Base-by-base conservation (phyloP, 495 filamentous ascomycete species). In the Cercophora scortea region DNA sequence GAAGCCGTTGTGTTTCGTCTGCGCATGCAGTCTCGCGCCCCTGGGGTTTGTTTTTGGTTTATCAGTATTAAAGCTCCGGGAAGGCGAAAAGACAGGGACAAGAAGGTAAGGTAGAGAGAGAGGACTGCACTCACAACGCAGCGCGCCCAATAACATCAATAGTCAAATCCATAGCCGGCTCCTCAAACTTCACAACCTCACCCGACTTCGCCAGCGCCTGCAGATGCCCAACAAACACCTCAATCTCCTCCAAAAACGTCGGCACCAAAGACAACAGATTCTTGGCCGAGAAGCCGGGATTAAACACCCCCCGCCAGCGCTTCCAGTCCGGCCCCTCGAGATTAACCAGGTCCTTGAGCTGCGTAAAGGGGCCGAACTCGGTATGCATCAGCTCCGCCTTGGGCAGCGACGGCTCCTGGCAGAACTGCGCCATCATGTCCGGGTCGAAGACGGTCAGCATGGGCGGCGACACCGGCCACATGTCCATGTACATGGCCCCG, bases 61-160 rank as follows among this genome's bases (percentile, higher is more conserved):
- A 39, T 45, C 15, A 46, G 33, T 32, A 32, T 32, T 32, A n/a
- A n/a, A n/a, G n/a, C n/a, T n/a, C n/a, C n/a, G n/a, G n/a, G n/a
- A n/a, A n/a, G n/a, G n/a, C n/a, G n/a, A n/a, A 32, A 2, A 35
- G 2, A 16, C 16, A 41, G 35, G 12, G 38, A 10, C 10, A 36
- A n/a, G n/a, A n/a, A n/a, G n/a, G n/a, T n/a, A n/a, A n/a, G n/a
- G n/a, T n/a, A n/a, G 32, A 35, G 17, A 8, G 43, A 15, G 8
- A 32, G n/a, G n/a, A 40, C 33, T 11, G 43, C 17, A 55, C 59
- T 58, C 66, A 72, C 61, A 77, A 51, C 8, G 67, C 61, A 32
- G 69, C 61, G 40, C 61, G 68, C 0, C 70, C 71, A 47, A 77
- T 73, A 33, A 76, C 60, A 51, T 78, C 76, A 19, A 77, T 57